Evolutionary conservation across 495 filamentous ascomycete genomes (phyloP), one percentile per base, ranked within the genome.

Genomic region (Ascobolus immersus): DNA sequence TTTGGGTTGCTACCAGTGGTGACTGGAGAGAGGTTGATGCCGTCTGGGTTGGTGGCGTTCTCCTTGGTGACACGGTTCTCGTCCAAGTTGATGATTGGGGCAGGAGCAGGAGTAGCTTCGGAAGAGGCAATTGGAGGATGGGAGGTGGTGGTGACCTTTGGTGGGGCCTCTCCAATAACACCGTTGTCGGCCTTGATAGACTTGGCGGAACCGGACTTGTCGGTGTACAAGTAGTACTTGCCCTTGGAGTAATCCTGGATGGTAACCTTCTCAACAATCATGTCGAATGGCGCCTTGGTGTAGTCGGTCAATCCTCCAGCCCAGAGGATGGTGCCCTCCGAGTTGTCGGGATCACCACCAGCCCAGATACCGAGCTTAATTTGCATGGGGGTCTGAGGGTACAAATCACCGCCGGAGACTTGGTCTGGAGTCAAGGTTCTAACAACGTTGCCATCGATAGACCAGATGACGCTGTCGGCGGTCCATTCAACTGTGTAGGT

Each of bases 401-500:
- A 96, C 48, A 76, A 69, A 33, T 59, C 58, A 15, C 56, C 63
- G n/a, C n/a, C n/a, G 33, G 69, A 65, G 13, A 71, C 66, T 38
- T 55, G 44, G 33, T 51, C 53, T 20, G 76, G 69, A 21, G 44
- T 50, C 17, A 92, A 55, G 2, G 71, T 73, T 28, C 86, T 68
- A 28, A 84, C 62, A 13, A 71, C 54, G 1, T 52, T 54, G 24
- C 69, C 71, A 41, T 80, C 78, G 36, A 91, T 69, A 44, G 63
- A 69, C 84, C 86, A 96, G 23, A 77, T 57, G 28, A 90, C 64
- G 40, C 67, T 64, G 18, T 73, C 61, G 4, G 65, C 44, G 5
- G 71, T 77, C 86, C 86, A 96, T 52, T 80, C 68, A 40, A 90
- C 69, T n/a, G 68, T 75, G 54, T 93, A 96, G 36, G 71, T 92